Evolutionary conservation across 257 asterid genomes (phyloP), one percentile per base, ranked within the genome.

Genomic region (Solanum medicagineum): DNA sequence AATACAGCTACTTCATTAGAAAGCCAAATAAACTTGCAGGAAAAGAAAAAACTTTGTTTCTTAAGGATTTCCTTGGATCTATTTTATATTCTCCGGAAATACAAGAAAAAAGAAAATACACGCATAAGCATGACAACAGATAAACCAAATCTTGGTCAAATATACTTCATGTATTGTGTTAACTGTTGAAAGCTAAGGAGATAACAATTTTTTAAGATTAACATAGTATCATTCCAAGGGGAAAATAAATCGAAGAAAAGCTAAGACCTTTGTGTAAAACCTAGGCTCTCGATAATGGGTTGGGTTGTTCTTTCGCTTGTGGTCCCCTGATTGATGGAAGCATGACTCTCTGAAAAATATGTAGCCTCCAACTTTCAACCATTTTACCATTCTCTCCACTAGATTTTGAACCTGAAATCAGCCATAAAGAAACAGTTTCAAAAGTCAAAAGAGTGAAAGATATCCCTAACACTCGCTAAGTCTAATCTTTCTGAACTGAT

Each of bases 241-340:
- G 57, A 44, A 42, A 8, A 70, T 60, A 84, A 80, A 88, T 8
- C 32, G 57, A 62, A 32, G 55, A 55, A 75, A 57, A 24, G 86
- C 54, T 29, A 17, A 63, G 81, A 97, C 99, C 99, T 95, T 94
- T 70, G 97, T 95, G 86, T 97, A 97, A 87, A 87, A 97, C 69
- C 99, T 94, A 54, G 99, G 99, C 82, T 93, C 98, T 45, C 99
- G 97, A 85, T 95, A 97, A 90, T 97, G 98, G 22, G 98, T 95
- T 55, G 98, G 99, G 86, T 97, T 93, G 86, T 66, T 88, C 89
- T 92, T 95, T 87, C 98, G 88, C 87, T 95, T 95, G 94, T 94
- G 97, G 85, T 95, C 98, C 22, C 98, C 99, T 40, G 99, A 95
- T 83, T 92, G 99, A 89, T 97, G 98, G 90, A 97, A 97, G 89